Evolutionary conservation across 2,329 filamentous ascomycete species (phyloP), one percentile per base, ranked within the genome.

Genomic region (Macrophomina pseudophaseolina): DNA sequence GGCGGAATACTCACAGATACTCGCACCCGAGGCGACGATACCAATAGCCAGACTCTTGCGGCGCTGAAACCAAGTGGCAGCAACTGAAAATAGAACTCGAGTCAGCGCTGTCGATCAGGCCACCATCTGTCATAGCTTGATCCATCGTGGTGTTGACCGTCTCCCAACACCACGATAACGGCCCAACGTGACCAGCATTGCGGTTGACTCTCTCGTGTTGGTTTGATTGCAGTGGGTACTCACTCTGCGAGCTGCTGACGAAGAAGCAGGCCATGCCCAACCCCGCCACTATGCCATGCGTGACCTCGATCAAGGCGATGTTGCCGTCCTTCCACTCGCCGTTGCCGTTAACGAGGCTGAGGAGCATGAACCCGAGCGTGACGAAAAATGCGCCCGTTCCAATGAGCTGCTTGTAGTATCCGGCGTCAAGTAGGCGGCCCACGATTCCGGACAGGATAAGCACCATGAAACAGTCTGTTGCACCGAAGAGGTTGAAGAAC

Each of bases 201-300:
- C 44, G 28, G 58, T 8, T 42, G 28, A n/a, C 14, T 44, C 30
- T 44, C 30, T 53, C 48, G 48, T 42, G 60, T 53, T 53, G 5
- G 32, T 38, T 64, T 62, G 58, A 49, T 52, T 64, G 28, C 48
- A 23, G 44, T 42, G n/a, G 23, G 33, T 14, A 72, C 78, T 66
- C 77, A 83, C 81, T 77, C 74, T 84, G 82, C 30, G 82, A 84
- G 68, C 82, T 83, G 30, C 80, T 80, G 4, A 84, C 83, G 69
- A 85, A 85, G 72, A 83, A 84, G 69, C 82, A 84, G n/a, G 81
- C 78, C 82, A 84, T 84, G 9, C 83, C 83, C 9, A 84, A 67
- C 5, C 82, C 81, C 32, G 78, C 77, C 44, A 84, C 71, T 46
- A 85, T 71, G 4, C 82, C 83, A 71, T 84, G 82, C 4, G 80